Conservation (phyloP, 805 yeast genomes). For the Saccharomyces mikatae region DNA sequence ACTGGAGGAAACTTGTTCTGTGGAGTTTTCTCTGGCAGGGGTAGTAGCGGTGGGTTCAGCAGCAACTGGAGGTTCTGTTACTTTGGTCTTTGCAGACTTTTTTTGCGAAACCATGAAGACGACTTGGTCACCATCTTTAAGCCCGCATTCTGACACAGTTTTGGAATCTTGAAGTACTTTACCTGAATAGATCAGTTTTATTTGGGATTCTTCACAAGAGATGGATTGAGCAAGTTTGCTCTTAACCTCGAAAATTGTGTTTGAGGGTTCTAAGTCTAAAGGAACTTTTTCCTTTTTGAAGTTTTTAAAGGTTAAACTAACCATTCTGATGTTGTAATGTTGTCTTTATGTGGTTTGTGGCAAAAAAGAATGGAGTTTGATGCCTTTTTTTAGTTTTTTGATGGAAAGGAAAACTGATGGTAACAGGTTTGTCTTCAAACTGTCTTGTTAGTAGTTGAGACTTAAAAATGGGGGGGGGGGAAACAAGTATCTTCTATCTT, state of each 20-base stretch:
- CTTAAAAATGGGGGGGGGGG: neutral
- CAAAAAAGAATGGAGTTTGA: neutral
- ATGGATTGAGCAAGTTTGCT: slow-evolving; percentile 61
- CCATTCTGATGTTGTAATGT: slow-evolving; percentile 11
- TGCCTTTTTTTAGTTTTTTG: neutral
- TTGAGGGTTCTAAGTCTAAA: slow-evolving; percentile 62
- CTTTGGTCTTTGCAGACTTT: slow-evolving; percentile 26
- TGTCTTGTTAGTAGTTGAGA: neutral
- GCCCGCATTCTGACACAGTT: slow-evolving; percentile 58
- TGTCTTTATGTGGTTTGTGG: neutral
- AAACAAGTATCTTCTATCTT: neutral
- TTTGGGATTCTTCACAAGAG: slow-evolving; percentile 60
- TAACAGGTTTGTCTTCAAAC: neutral
- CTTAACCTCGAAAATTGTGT: slow-evolving; percentile 64
- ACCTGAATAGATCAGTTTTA: slow-evolving; percentile 88
- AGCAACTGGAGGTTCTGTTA: slow-evolving; percentile 24
- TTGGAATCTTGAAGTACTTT: slow-evolving; percentile 83
- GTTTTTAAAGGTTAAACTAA: slow-evolving; percentile 54
- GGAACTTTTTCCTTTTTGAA: slow-evolving; percentile 86
- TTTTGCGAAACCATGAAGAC: slow-evolving; percentile 81
- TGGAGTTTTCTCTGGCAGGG: slow-evolving; percentile 9
- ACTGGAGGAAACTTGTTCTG: slow-evolving; percentile 14
- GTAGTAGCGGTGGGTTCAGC: slow-evolving; percentile 26
- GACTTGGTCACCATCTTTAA: slow-evolving; percentile 78
- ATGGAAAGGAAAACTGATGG: neutral